Percentiles rank a stretch among this genome's conserved stretches.
These are phyloP conservation scores for Pseudogymnoascus sp. DNA, from an alignment of 2,329 filamentous ascomycete genomes.

Conservation along the genomic window DNA sequence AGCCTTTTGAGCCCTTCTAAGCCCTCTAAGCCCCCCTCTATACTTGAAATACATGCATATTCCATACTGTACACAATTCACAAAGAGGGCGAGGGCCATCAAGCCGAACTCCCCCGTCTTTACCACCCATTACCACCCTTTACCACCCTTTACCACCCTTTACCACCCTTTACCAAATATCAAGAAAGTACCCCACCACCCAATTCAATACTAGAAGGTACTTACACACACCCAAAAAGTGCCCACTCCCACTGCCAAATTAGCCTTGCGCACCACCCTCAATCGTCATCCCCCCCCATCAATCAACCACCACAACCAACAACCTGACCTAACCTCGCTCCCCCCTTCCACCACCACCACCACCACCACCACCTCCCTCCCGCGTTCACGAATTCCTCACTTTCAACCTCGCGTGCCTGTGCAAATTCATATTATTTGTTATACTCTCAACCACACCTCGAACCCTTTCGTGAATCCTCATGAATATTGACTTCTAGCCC, in stretches of 20 bases:
- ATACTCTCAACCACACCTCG: not conserved
- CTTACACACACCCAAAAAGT: not conserved
- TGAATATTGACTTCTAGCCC: not conserved
- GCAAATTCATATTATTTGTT: not conserved
- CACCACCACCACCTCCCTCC: not conserved
- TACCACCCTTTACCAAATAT: not conserved
- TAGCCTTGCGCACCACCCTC: not conserved
- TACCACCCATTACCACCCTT: not conserved
- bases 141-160: no score
- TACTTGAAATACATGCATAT: not conserved
- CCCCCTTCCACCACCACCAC: not conserved
- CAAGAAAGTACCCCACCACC: not conserved
- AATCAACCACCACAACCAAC: not conserved
- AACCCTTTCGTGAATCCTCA: not conserved
- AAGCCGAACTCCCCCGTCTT: not conserved
- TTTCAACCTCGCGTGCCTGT: not conserved
- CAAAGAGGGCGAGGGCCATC: not conserved
- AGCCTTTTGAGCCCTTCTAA: not conserved
- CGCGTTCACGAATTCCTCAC: not conserved
- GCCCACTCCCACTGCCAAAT: not conserved
- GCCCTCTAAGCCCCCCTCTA: not conserved
- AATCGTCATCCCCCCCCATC: slow-evolving; percentile 1
- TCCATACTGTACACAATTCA: no score
- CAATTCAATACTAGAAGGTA: not conserved
- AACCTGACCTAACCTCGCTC: not conserved